Evolutionary conservation across 345 rosid species (phyloP).

Genomic region (Pistacia vera): DNA sequence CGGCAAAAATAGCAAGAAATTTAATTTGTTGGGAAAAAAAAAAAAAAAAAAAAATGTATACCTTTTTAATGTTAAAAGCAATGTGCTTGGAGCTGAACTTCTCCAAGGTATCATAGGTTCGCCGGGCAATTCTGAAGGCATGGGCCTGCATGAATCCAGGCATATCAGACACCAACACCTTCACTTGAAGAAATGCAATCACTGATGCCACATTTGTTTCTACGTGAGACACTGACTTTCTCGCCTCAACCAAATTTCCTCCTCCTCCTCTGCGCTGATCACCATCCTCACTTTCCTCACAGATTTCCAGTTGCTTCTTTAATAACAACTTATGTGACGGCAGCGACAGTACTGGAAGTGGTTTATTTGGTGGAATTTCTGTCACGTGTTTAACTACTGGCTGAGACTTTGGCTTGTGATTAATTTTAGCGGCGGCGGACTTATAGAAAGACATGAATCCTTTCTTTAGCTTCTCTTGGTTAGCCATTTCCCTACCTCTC

Average conservation of each 20-base stretch:
- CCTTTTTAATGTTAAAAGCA: conserved; percentile 92
- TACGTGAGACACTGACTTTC: conserved; percentile 81
- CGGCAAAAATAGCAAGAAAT: background rate
- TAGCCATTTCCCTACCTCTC: conserved; percentile 31
- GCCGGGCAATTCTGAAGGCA: conserved; percentile 83
- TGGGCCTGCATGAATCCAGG: conserved; percentile 89
- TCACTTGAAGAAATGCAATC: conserved; percentile 76
- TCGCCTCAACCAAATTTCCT: conserved; percentile 43
- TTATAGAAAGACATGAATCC: conserved; percentile 45
- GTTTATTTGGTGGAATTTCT: background rate
- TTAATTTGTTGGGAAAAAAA: background rate
- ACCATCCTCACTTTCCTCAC: conserved; percentile 5
- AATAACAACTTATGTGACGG: conserved; percentile 19
- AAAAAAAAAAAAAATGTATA: conserved; percentile 25
- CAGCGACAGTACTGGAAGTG: background rate
- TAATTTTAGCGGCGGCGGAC: conserved; percentile 17
- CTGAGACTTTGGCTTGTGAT: conserved; percentile 19
- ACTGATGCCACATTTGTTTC: conserved; percentile 65
- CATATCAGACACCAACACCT: conserved; percentile 81
- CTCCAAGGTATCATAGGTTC: conserved; percentile 70
- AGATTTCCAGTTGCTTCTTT: conserved; percentile 29
- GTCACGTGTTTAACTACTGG: background rate
- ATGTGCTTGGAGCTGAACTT: conserved; percentile 78
- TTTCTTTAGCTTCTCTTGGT: conserved; percentile 45
- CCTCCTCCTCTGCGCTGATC: background rate